Evolutionary conservation across 225 moss, liverwort and hornwort species (phyloP), one percentile per base, ranked within the genome.

Genomic region (Antitrichia curtipendula): DNA sequence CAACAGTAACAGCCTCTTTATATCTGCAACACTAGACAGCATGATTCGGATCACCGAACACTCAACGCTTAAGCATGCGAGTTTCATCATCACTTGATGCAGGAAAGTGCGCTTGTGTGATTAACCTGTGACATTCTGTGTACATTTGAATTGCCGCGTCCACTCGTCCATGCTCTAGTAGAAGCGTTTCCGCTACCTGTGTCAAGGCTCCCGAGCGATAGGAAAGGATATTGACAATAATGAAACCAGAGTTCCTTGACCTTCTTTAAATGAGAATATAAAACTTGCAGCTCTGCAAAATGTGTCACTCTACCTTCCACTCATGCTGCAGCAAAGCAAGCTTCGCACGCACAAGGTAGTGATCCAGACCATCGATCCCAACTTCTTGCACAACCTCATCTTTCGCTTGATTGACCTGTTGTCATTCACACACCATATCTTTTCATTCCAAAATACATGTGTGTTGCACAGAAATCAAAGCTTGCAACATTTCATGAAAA

Each of bases 311-410:
- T 79, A 99, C 98, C 97, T 97, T 96, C 98, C 98, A 99, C 71
- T 99, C 93, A 84, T 95, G 97, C 66, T 99, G 96, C 83, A 99
- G 93, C 80, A 97, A 92, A 62, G 97, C 96, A 77, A 97, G 88
- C 89, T 95, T 99, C 82, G 96, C 95, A 88, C 92, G 95, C 83
- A 99, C 95, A 77, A 94, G 90, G 82, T 93, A 97, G 90, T 99
- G 96, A 87, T 95, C 94, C 78, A 90, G 91, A 77, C 91, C 92
- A 71, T 94, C 95, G 43, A 90, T 91, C 76, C 93, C 96, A 57
- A 88, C 88, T 86, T 92, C 94, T 92, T 87, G 93, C 86, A 78
- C 83, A 68, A 93, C 90, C 76, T 91, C 87, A 41, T 94, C 93
- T 82, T 93, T 94, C 74, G 80, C 68, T 89, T 92, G 92, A 80